These are phyloP conservation scores for Exophiala sp. DNA, from an alignment of 2,329 filamentous ascomycete genomes.

Conservation along the genomic window DNA sequence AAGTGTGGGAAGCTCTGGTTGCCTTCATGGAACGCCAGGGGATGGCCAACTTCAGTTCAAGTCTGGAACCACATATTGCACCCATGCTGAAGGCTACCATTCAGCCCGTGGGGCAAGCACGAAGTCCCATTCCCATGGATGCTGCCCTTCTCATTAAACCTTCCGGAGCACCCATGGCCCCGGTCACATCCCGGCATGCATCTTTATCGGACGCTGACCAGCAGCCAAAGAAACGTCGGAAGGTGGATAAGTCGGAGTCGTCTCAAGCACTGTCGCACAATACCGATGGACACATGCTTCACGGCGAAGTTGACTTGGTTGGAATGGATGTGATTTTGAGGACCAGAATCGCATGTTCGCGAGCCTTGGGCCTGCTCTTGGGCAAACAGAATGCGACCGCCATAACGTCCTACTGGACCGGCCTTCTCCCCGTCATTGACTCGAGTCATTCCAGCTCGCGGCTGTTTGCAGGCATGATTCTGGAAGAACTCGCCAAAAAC, in stretches of 20 bases:
- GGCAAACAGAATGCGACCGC: conserved; percentile 60
- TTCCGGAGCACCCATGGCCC: conserved; percentile 75
- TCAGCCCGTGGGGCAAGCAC: conserved; percentile 85
- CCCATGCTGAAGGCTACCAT: conserved; percentile 79
- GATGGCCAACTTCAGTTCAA: conserved; percentile 56
- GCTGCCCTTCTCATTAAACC: conserved; percentile 83
- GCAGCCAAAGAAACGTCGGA: conserved; percentile 56
- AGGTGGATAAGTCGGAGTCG: conserved; percentile 76
- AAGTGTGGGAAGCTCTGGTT: conserved; percentile 68
- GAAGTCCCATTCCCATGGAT: conserved; percentile 90
- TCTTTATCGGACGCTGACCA: conserved; percentile 40
- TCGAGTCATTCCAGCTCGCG: conserved; percentile 81
- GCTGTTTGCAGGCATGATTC: conserved; percentile 70
- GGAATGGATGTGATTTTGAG: conserved; percentile 82
- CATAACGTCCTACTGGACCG: conserved; percentile 48
- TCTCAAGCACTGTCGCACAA: conserved; percentile 72
- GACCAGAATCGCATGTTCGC: conserved; percentile 79
- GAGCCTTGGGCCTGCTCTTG: conserved; percentile 79
- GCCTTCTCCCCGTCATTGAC: conserved; percentile 64
- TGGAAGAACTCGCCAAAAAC: conserved; percentile 79
- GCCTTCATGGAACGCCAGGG: conserved; percentile 50
- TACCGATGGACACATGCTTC: conserved; percentile 96
- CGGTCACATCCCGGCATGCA: conserved; percentile 35
- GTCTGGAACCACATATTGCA: conserved; percentile 69
- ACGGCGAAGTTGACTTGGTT: conserved; percentile 91